A percentile compares a stretch with the other conserved stretches of the same genome.
phyloP scores from a whole-genome alignment of 2,329 filamentous ascomycete species.

The Talaromyces verruculosus region DNA sequence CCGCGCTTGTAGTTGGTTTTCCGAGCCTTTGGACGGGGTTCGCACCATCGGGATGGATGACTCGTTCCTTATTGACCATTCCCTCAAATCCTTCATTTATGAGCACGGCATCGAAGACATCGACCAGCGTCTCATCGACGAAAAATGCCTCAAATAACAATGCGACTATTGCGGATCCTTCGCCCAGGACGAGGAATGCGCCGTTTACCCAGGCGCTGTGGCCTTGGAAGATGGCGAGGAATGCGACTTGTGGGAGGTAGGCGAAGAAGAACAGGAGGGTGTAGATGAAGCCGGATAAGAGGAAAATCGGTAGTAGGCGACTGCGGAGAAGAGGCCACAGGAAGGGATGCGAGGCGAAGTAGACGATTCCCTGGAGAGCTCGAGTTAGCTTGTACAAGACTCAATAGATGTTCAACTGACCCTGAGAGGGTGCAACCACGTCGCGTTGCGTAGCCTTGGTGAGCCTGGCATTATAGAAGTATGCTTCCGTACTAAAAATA shows the following conservation, averaged over 20 bases:
- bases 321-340: constrained; percentile 79
- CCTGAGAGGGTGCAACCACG: constrained; percentile 51
- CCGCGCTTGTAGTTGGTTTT: constrained; percentile 71
- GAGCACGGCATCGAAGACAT: constrained; percentile 82
- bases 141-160: constrained; percentile 77
- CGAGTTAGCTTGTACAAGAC: constrained; percentile 3
- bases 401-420: constrained; percentile 32
- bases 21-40: constrained; percentile 78
- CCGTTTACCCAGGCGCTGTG: constrained; percentile 86
- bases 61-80: constrained; percentile 65
- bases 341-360: constrained; percentile 73
- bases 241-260: constrained; percentile 84
- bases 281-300: constrained; percentile 81
- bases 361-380: constrained; percentile 68
- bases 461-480: constrained; percentile 6
- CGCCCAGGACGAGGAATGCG: constrained; percentile 74
- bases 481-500: neutral
- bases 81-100: constrained; percentile 70
- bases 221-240: constrained; percentile 86
- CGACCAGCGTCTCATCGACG: constrained; percentile 74
- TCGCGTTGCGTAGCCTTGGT: constrained; percentile 31
- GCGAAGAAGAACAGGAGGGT: constrained; percentile 82
- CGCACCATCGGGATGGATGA: constrained; percentile 66
- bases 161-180: constrained; percentile 62
- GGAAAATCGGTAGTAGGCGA: constrained; percentile 73